These are phyloP conservation scores for Rhizopogon roseolus DNA, from an alignment of 768 basidiomycete species.

Conservation along the genomic window DNA sequence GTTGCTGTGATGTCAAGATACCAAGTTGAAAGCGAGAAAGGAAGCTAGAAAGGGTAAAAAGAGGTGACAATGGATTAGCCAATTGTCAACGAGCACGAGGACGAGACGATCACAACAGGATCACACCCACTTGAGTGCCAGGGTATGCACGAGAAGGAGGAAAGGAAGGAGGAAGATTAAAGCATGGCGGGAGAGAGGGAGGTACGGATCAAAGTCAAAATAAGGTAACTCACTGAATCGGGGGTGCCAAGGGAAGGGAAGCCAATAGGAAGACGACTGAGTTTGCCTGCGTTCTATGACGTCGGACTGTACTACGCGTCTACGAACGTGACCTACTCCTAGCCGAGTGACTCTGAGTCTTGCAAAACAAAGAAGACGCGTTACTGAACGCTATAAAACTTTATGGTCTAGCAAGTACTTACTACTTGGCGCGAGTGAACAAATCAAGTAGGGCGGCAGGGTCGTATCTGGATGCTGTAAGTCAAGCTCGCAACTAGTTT, in stretches of 20 bases:
- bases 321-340: background rate
- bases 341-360: background rate
- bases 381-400: background rate
- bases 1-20: background rate
- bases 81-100: background rate
- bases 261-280: background rate
- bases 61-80: background rate
- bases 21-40: background rate
- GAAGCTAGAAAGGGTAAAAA: background rate
- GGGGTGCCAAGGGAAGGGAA: background rate
- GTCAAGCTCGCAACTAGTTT: background rate
- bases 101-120: background rate
- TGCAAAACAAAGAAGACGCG: background rate
- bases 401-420: background rate
- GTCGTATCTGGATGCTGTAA: constrained; percentile 7
- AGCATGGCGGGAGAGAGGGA: background rate
- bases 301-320: background rate
- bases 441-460: background rate
- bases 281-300: background rate
- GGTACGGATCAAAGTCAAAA: constrained; percentile 2
- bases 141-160: background rate
- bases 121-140: background rate
- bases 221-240: constrained; percentile 2
- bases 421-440: background rate
- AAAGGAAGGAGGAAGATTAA: background rate